These are phyloP conservation scores for Cyberlindnera xishuangbannaensis DNA, from an alignment of 805 yeast species.

Conservation along the genomic window DNA sequence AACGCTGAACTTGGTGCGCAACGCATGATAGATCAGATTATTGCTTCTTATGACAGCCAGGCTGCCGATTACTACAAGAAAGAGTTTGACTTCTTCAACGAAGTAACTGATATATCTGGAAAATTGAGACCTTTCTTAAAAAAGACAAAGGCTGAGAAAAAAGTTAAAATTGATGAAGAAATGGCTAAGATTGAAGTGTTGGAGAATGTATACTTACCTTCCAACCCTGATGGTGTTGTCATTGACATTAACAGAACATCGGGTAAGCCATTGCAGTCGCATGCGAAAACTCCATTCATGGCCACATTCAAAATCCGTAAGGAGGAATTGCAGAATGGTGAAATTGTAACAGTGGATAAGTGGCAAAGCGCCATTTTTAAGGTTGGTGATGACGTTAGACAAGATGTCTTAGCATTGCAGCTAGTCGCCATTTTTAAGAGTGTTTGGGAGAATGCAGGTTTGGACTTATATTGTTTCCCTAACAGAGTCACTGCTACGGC, in stretches of 20 bases:
- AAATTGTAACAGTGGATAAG: constrained; percentile 44
- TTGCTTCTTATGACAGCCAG: constrained; percentile 47
- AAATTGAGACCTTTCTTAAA: constrained; percentile 91
- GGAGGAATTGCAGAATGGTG: constrained; percentile 40
- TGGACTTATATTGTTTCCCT: constrained; percentile 89
- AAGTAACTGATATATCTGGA: constrained; percentile 91
- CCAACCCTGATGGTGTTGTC: constrained; percentile 94
- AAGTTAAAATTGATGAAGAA: constrained; percentile 92
- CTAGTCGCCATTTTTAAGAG: constrained; percentile 86
- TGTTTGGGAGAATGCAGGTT: constrained; percentile 82
- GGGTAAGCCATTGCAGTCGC: constrained; percentile 94
- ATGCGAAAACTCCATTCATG: constrained; percentile 98
- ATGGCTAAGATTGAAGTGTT: constrained; percentile 72
- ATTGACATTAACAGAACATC: constrained; percentile 87
- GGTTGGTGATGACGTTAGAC: constrained; percentile 98
- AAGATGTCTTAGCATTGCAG: constrained; percentile 91
- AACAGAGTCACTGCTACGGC: constrained; percentile 97
- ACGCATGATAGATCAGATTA: constrained; percentile 68
- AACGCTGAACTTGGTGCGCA: constrained; percentile 80
- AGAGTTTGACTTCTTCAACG: constrained; percentile 86
- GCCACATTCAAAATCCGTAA: constrained; percentile 86
- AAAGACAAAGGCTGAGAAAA: constrained; percentile 93
- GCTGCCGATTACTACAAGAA: constrained; percentile 68
- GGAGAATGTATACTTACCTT: constrained; percentile 87
- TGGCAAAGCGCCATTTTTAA: constrained; percentile 97